A percentile compares a stretch with the other conserved stretches of the same genome.
Conservation (phyloP, 1,139 yeast species). For the Magnusiomyces tetraspermus region DNA sequence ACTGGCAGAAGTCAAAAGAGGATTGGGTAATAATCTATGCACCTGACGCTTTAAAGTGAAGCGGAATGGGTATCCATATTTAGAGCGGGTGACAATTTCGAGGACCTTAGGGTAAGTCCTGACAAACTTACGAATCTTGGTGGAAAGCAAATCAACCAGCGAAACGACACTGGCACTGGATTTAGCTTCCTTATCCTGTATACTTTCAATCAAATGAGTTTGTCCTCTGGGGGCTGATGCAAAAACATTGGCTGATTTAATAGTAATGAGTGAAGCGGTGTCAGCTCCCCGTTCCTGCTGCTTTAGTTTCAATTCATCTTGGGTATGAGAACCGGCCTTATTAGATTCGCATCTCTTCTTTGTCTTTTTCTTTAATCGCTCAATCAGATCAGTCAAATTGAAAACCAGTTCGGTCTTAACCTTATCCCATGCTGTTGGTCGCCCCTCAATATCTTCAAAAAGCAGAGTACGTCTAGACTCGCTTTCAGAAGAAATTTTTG, state of each 20-base stretch:
- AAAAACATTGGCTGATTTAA: slow-evolving; percentile 16
- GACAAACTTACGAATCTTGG: slow-evolving; percentile 5
- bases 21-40: slow-evolving; percentile 24
- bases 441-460: slow-evolving; percentile 30
- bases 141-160: slow-evolving; percentile 8
- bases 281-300: background rate
- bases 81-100: slow-evolving; percentile 15
- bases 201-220: slow-evolving; percentile 17
- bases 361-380: slow-evolving; percentile 10
- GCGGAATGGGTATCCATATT: slow-evolving; percentile 25
- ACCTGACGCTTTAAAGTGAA: slow-evolving; percentile 28
- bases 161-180: slow-evolving; percentile 19
- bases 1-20: slow-evolving; percentile 23
- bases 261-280: slow-evolving; percentile 6
- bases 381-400: slow-evolving; percentile 16
- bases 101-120: slow-evolving; percentile 7
- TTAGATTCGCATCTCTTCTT: slow-evolving; percentile 8
- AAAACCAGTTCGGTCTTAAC: slow-evolving; percentile 20
- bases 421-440: slow-evolving; percentile 15
- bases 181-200: slow-evolving; percentile 24
- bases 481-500: slow-evolving; percentile 26
- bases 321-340: background rate
- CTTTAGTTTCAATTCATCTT: background rate
- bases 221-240: slow-evolving; percentile 8
- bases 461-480: slow-evolving; percentile 29